phyloP scores from a whole-genome alignment of 805 yeast species.

The Lipomyces starkeyi region DNA sequence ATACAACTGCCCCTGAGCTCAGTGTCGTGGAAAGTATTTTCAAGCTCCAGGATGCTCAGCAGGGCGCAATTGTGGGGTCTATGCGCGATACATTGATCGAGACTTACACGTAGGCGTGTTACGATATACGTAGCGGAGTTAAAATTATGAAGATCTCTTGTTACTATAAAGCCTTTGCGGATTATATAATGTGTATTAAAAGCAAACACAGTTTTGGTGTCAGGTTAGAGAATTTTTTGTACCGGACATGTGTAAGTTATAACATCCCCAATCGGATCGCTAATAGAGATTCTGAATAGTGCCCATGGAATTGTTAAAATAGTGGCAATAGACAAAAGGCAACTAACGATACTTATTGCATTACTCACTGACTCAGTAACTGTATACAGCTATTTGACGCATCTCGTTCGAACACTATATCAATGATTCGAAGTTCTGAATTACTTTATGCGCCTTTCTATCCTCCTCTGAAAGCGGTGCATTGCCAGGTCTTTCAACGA shows the following conservation, averaged over 20 bases:
- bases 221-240: background rate
- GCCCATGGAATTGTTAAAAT: background rate
- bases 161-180: background rate
- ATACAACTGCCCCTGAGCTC: conserved; percentile 98
- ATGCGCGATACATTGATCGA: conserved; percentile 91
- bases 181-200: background rate
- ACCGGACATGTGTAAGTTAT: background rate
- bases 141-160: background rate
- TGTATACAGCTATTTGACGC: background rate
- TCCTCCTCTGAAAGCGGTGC: conserved; percentile 42
- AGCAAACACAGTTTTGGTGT: background rate
- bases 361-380: background rate
- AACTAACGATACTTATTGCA: background rate
- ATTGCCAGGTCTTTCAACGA: conserved; percentile 82
- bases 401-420: background rate
- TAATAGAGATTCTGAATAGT: background rate
- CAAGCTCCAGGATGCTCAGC: conserved; percentile 89
- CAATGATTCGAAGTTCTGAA: conserved; percentile 21
- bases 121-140: background rate
- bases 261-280: background rate
- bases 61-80: conserved; percentile 81
- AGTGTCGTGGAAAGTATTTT: conserved; percentile 96
- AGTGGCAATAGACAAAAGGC: background rate
- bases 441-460: conserved; percentile 22
- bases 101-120: conserved; percentile 68